Percentiles rank a stretch among this genome's conserved stretches.
Conservation (phyloP, 129 eudicot species). For the Centella asiatica region DNA sequence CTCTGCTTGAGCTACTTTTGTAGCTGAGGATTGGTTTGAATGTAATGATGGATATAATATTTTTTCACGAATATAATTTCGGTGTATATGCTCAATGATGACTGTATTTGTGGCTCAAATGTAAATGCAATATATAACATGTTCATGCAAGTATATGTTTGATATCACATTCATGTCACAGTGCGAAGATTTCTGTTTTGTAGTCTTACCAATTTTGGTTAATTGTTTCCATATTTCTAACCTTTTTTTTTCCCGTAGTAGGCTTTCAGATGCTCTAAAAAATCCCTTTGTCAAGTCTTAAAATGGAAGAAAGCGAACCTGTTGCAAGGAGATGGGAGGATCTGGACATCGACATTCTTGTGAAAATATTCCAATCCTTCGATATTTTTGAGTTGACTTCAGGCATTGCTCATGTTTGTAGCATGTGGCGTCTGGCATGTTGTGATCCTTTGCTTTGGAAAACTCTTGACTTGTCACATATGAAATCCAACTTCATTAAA, state of each 20-base stretch:
- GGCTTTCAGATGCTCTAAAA: conserved; percentile 13
- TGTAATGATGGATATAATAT: too few relatives aligned
- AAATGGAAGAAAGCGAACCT: conserved; percentile 36
- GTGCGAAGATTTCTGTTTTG: neutral
- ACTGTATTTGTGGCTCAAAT: too few relatives aligned
- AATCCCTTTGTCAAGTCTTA: neutral
- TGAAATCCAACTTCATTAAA: conserved; percentile 52
- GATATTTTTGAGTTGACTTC: conserved; percentile 41
- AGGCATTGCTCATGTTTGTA: conserved; percentile 42
- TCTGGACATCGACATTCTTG: conserved; percentile 40
- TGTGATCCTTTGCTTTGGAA: conserved; percentile 65
- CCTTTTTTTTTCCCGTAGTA: conserved; percentile 1
- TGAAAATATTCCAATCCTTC: conserved; percentile 34
- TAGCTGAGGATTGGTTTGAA: too few relatives aligned
- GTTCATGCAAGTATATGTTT: too few relatives aligned
- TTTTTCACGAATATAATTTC: too few relatives aligned
- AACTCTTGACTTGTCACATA: conserved; percentile 53
- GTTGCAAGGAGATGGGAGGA: conserved; percentile 45
- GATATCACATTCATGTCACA: too few relatives aligned
- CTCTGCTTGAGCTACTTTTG: too few relatives aligned
- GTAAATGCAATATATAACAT: too few relatives aligned
- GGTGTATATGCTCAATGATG: too few relatives aligned
- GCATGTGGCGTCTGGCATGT: conserved; percentile 56
- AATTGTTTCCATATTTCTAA: neutral
- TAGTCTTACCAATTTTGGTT: neutral